These are phyloP conservation scores for Pachysolen tannophilus DNA, from an alignment of 805 yeast genomes.

Conservation along the genomic window DNA sequence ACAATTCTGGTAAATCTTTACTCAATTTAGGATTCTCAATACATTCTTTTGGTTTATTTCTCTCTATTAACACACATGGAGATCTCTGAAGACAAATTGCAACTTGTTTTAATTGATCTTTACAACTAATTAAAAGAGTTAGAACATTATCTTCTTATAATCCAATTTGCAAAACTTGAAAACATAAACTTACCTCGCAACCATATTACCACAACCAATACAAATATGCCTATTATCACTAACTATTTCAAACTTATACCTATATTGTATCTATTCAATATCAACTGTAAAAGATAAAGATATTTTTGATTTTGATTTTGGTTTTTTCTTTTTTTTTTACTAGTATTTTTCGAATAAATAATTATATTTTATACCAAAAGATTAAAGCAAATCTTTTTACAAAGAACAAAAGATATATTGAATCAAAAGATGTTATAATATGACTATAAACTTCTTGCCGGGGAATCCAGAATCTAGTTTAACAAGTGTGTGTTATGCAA, in stretches of 20 bases:
- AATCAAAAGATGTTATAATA: no score
- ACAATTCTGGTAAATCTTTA: constrained; percentile 76
- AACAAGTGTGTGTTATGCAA: constrained; percentile 47
- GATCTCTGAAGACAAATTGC: constrained; percentile 94
- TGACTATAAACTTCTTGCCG: constrained; percentile 70
- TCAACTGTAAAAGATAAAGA: no score
- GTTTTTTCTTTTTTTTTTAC: background rate
- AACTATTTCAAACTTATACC: no score
- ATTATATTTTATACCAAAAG: no score
- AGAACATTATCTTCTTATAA: background rate
- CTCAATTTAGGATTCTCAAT: constrained; percentile 71
- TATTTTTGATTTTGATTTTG: background rate
- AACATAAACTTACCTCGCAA: constrained; percentile 8
- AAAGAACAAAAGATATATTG: no score
- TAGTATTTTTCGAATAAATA: no score
- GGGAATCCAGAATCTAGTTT: constrained; percentile 68
- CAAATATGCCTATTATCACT: background rate
- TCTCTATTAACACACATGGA: constrained; percentile 87
- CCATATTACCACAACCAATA: constrained; percentile 2
- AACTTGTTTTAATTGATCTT: constrained; percentile 89
- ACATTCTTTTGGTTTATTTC: constrained; percentile 87
- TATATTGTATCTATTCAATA: background rate
- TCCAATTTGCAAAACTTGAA: background rate
- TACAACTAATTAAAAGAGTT: constrained; percentile 48
- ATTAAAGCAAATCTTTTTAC: no score